A percentile compares a stretch with the other conserved stretches of the same genome.
phyloP scores from a whole-genome alignment of 805 yeast genomes.

The Yarrowia sp. region DNA sequence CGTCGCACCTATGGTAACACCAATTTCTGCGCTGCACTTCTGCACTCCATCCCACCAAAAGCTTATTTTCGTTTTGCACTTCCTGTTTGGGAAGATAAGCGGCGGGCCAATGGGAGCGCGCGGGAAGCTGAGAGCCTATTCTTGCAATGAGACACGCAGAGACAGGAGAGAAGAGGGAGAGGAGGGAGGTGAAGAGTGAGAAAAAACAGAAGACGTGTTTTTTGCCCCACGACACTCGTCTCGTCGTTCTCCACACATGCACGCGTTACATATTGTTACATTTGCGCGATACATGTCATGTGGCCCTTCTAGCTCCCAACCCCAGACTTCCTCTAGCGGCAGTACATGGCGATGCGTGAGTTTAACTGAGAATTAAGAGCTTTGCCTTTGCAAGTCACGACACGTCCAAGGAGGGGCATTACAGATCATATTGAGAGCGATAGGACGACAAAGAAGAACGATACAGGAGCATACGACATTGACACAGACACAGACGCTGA shows the following conservation, averaged over 20 bases:
- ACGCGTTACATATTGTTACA: constrained; percentile 20
- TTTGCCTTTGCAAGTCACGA: too few relatives aligned
- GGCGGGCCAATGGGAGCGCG: constrained; percentile 2
- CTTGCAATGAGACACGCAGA: background rate
- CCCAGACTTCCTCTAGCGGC: constrained; percentile 23
- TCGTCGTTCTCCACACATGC: background rate
- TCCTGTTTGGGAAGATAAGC: constrained; percentile 23
- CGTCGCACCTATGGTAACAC: too few relatives aligned
- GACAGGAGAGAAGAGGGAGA: background rate
- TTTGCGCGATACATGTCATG: background rate
- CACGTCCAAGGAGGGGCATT: too few relatives aligned
- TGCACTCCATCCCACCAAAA: background rate
- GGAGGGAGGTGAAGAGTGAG: background rate
- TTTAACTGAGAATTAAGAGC: too few relatives aligned
- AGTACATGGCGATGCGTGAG: constrained; percentile 19
- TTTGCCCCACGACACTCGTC: too few relatives aligned
- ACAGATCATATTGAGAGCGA: too few relatives aligned
- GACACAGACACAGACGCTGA: too few relatives aligned
- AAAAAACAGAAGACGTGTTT: too few relatives aligned
- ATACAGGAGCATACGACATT: too few relatives aligned
- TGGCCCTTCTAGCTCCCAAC: background rate
- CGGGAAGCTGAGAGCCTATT: background rate
- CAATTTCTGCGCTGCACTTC: too few relatives aligned
- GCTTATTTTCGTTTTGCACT: constrained; percentile 12
- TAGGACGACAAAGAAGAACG: too few relatives aligned